A percentile compares a stretch with the other conserved stretches of the same genome.
These are phyloP conservation scores for Atalantia buxifolia DNA, from an alignment of 345 rosid genomes.

Conservation along the genomic window DNA sequence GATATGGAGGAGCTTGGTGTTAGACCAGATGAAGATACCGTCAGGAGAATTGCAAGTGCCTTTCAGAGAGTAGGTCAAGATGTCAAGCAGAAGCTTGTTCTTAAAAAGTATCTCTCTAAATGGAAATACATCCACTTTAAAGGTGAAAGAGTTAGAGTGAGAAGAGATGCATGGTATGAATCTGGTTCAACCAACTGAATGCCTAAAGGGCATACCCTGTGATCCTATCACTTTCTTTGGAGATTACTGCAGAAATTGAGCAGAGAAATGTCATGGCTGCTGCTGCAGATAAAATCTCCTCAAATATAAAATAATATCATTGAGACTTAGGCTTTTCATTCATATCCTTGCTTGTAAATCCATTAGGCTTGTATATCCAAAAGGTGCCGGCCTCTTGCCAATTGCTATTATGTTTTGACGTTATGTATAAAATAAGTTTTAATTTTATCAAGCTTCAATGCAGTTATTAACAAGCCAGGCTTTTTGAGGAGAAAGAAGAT, in stretches of 20 bases:
- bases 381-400: neutral
- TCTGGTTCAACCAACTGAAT: constrained; percentile 5
- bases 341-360: neutral
- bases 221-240: too few species aligned
- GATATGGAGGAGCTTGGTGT: constrained; percentile 92
- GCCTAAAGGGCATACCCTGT: neutral
- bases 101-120: constrained; percentile 51
- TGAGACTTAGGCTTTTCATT: neutral
- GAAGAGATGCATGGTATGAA: constrained; percentile 43
- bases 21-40: constrained; percentile 76
- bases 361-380: neutral
- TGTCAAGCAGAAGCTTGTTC: constrained; percentile 52
- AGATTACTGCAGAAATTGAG: too few species aligned
- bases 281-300: neutral
- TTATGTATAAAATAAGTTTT: neutral
- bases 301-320: neutral
- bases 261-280: neutral
- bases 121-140: constrained; percentile 81
- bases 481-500: neutral
- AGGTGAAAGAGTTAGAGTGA: constrained; percentile 75
- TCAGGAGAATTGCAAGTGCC: constrained; percentile 56
- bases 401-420: neutral
- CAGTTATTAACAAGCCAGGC: neutral
- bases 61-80: constrained; percentile 59
- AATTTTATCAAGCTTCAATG: neutral